phyloP scores from a whole-genome alignment of 169 alveolate species.

The Eimeria falciformis region DNA sequence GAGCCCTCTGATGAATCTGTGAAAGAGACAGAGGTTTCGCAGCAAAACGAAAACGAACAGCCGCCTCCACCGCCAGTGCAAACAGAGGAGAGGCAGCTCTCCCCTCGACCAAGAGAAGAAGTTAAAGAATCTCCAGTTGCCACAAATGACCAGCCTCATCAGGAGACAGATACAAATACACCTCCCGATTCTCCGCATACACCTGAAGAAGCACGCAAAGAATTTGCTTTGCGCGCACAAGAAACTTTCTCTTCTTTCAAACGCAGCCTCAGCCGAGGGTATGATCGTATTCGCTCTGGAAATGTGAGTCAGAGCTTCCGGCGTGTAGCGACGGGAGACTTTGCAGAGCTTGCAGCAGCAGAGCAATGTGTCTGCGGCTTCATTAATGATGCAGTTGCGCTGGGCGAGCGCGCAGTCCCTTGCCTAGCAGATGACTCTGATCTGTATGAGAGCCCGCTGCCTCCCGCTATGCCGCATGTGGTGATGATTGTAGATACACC shows the following conservation, averaged over 20 bases:
- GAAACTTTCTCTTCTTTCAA: not conserved
- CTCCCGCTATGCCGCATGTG: not conserved
- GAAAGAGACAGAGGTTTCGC: no score
- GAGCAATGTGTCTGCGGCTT: conserved; percentile 34
- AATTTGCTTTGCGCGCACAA: not conserved
- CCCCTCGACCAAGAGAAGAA: no score
- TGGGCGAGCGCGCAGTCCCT: conserved; percentile 38
- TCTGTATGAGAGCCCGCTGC: no score
- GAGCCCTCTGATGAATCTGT: no score
- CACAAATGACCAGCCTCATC: no score
- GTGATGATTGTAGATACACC: conserved; percentile 52
- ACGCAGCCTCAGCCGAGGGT: not conserved
- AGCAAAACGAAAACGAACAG: not conserved
- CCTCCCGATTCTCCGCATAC: no score
- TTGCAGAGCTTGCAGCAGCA: not conserved
- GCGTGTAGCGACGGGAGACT: not conserved
- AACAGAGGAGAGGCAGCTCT: not conserved
- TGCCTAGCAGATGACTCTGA: not conserved
- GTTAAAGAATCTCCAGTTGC: no score
- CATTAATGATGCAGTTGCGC: not conserved
- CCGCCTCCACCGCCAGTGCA: not conserved
- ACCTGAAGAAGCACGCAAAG: no score
- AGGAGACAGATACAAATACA: no score
- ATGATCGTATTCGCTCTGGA: not conserved
- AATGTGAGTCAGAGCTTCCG: not conserved